A percentile compares a stretch with the other conserved stretches of the same genome.
Evolutionary conservation across 805 yeast genomes (phyloP).

Genomic region (Hanseniaspora valbyensis): DNA sequence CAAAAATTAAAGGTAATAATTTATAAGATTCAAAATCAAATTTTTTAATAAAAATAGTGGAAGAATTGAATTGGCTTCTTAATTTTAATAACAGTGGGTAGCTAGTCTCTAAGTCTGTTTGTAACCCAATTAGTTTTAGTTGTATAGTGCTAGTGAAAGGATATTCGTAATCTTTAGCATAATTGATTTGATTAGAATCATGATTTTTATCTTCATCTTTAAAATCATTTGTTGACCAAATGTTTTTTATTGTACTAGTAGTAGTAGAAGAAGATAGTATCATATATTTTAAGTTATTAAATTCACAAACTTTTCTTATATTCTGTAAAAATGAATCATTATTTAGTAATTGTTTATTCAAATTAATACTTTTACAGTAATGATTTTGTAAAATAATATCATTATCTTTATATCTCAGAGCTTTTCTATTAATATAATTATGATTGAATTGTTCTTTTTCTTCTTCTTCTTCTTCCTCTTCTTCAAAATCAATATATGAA

Average conservation of each 20-base stretch:
- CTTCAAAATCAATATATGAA: not conserved
- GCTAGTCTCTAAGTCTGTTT: not conserved
- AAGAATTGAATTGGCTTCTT: not conserved
- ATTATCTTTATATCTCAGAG: not conserved
- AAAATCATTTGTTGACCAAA: not conserved
- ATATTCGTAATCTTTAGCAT: not conserved
- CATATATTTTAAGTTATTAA: not conserved
- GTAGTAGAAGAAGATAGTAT: not conserved
- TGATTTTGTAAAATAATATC: not conserved
- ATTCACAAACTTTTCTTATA: not conserved
- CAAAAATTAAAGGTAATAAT: slow-evolving; percentile 21
- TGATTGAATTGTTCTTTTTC: not conserved
- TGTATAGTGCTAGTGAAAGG: not conserved
- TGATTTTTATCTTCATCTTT: not conserved
- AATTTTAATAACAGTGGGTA: not conserved
- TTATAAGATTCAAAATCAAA: slow-evolving; percentile 22
- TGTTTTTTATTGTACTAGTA: not conserved
- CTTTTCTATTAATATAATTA: not conserved
- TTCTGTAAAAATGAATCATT: not conserved
- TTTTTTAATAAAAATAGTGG: slow-evolving; percentile 19
- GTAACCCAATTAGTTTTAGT: not conserved
- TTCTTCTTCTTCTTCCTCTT: not conserved
- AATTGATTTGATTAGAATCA: not conserved
- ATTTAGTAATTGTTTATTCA: not conserved
- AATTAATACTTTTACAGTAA: not conserved